phyloP scores from a whole-genome alignment of 257 asterid species.

The Nicotiana paniculata region DNA sequence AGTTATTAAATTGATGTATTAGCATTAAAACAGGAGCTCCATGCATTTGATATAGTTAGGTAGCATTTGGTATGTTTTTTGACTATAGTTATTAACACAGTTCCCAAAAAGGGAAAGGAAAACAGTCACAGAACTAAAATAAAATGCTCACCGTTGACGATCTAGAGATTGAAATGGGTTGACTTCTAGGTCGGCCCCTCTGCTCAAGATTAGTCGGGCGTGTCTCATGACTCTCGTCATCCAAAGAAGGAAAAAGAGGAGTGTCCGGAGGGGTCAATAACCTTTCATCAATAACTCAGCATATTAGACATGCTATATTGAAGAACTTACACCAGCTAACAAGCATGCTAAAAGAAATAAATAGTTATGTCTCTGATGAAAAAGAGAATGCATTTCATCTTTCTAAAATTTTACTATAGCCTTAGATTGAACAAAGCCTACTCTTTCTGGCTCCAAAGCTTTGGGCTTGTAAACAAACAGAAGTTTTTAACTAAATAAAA shows the following conservation, averaged over 20 bases:
- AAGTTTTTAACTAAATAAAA: neutral
- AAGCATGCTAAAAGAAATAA: neutral
- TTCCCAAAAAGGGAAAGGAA: neutral
- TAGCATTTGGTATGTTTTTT: neutral
- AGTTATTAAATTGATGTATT: neutral
- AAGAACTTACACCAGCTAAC: neutral
- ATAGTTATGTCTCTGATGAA: neutral
- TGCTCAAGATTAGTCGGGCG: conserved; percentile 41
- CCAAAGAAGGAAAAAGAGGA: conserved; percentile 86
- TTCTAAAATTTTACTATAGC: neutral
- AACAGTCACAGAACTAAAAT: neutral
- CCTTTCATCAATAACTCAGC: conserved; percentile 37
- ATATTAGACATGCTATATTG: neutral
- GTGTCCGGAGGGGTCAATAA: conserved; percentile 97
- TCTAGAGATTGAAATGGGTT: conserved; percentile 73
- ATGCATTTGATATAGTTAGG: neutral
- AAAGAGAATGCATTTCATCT: neutral
- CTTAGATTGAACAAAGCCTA: neutral
- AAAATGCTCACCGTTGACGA: conserved; percentile 60
- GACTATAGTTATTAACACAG: neutral
- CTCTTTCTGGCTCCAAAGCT: neutral
- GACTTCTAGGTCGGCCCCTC: conserved; percentile 92
- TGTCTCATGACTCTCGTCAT: conserved; percentile 66
- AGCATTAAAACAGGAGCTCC: neutral
- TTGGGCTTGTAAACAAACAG: neutral